Conservation (phyloP, 78 protist genomes). For the Dictyostelium firmibasis region DNA sequence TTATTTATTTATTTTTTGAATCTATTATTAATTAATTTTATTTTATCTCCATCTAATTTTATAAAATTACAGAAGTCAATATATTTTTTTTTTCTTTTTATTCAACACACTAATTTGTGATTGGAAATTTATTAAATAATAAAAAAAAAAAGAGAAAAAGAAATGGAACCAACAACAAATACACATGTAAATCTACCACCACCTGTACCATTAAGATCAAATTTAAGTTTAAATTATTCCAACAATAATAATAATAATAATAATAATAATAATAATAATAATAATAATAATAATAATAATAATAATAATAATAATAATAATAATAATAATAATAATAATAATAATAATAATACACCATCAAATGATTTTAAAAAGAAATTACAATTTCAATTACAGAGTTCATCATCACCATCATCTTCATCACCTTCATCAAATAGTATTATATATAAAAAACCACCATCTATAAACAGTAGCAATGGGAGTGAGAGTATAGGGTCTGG, state of each 20-base stretch:
- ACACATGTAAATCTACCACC: background rate
- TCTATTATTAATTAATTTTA: background rate
- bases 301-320: background rate
- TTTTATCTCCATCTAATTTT: background rate
- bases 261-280: background rate
- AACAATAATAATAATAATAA: background rate
- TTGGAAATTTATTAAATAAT: background rate
- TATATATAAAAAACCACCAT: background rate
- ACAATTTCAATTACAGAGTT: background rate
- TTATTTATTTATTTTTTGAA: background rate
- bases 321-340: background rate
- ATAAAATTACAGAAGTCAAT: background rate
- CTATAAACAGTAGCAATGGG: background rate
- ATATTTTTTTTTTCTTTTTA: background rate
- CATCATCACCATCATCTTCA: background rate
- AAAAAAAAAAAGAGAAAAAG: background rate
- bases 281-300: background rate
- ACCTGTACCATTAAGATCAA: background rate
- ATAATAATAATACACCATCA: background rate
- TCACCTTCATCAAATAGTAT: background rate
- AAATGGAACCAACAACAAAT: background rate
- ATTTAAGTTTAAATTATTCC: background rate
- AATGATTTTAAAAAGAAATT: constrained; percentile 15
- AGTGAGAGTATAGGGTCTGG: background rate
- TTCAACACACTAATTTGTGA: constrained; percentile 27